Evolutionary conservation across 192 early-diverging fungal genomes (phyloP), one percentile per base, ranked within the genome.

Genomic region (Globomyces pollinis-pini): DNA sequence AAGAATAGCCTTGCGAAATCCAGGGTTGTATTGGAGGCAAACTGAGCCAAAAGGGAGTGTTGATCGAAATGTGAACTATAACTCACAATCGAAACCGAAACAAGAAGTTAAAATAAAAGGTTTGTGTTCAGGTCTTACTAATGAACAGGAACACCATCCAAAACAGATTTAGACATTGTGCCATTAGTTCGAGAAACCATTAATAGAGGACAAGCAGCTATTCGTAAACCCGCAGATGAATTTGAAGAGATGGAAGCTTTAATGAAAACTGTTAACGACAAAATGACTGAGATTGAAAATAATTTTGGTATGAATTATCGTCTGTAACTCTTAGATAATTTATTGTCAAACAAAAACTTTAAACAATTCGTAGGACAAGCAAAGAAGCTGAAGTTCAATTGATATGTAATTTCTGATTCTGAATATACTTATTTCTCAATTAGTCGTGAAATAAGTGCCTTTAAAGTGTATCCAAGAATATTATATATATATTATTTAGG

Each of bases 221-320:
- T 28, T n/a, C n/a, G n/a, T n/a, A n/a, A n/a, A n/a, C n/a, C n/a
- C n/a, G n/a, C n/a, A n/a, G 71, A 77, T 52, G 75, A 71, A 56
- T 77, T 77, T 56, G 66, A 68, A 32, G 67, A 66, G 47, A 69
- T 73, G 69, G 31, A 50, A n/a, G 66, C 62, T 1, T 50, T 70
- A 38, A 74, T 78, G 59, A 32, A 24, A 2, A 36, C 32, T 15
- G 67, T 78, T 15, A 65, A 73, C 41, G 32, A 43, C 15, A 59
- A 62, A 45, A 50, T 77, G 20, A 28, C 33, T 21, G 54, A 63
- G 3, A 66, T 77, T 16, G 75, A 77, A 55, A 41, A 38, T 3
- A 77, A 71, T 45, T 36, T 77, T 6, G 51, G 75, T 73, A 41
- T 49, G 66, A n/a, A n/a, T n/a, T n/a, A n/a, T 50, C 38, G 12